Evolutionary conservation across 129 eudicot species (phyloP).

Genomic region (Artemisia annua): DNA sequence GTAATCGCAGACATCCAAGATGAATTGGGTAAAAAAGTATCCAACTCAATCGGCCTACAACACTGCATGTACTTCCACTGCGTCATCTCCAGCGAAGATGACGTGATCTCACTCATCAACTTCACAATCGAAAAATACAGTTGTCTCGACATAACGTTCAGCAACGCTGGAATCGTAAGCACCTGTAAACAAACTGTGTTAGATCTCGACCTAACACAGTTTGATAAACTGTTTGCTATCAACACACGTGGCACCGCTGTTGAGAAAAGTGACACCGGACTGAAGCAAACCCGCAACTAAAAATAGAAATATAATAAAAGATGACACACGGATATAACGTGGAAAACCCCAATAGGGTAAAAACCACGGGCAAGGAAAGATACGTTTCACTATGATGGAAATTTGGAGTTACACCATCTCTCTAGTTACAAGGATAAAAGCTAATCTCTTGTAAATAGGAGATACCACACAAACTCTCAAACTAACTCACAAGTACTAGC

Average conservation of each 20-base stretch:
- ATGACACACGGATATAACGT: too few relatives aligned
- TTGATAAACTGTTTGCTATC: slow-evolving; percentile 19
- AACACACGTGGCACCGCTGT: slow-evolving; percentile 35
- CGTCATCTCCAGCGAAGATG: slow-evolving; percentile 36
- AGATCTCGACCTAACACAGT: slow-evolving; percentile 29
- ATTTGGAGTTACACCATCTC: too few relatives aligned
- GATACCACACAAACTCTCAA: too few relatives aligned
- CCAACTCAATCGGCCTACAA: slow-evolving; percentile 32
- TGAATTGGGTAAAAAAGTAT: slow-evolving; percentile 33
- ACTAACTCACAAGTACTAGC: too few relatives aligned
- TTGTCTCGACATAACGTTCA: slow-evolving; percentile 48
- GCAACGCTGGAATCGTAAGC: slow-evolving; percentile 47
- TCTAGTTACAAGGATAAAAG: too few relatives aligned
- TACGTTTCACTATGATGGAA: too few relatives aligned
- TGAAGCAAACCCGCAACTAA: too few relatives aligned
- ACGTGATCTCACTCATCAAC: slow-evolving; percentile 34
- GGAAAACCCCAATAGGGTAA: too few relatives aligned
- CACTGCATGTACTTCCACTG: slow-evolving; percentile 39
- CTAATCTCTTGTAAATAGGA: too few relatives aligned
- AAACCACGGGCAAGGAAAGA: too few relatives aligned
- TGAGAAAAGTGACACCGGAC: too few relatives aligned
- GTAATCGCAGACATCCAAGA: slow-evolving; percentile 51
- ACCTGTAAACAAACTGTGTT: slow-evolving; percentile 14
- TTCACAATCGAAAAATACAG: slow-evolving; percentile 29
- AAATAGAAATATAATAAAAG: too few relatives aligned